Evolutionary conservation across 2,329 filamentous ascomycete species (phyloP).

Genomic region (Aquanectria penicillioides): DNA sequence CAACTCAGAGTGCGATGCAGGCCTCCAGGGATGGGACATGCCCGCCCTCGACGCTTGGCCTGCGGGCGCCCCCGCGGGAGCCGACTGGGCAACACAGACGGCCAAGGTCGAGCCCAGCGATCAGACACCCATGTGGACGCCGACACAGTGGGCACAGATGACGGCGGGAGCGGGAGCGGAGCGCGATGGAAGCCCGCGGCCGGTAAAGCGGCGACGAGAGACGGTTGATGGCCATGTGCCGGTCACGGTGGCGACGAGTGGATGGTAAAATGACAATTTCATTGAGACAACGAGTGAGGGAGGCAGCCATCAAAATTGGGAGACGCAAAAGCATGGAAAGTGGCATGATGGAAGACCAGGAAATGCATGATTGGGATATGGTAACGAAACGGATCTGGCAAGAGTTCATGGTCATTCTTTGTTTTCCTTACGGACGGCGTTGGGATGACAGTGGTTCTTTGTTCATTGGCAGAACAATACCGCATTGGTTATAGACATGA

Average conservation of each 20-base stretch:
- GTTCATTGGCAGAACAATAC: slow-evolving; percentile 11
- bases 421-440: slow-evolving; percentile 14
- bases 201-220: slow-evolving; percentile 50
- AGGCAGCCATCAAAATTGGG: too few species aligned
- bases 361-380: slow-evolving; percentile 15
- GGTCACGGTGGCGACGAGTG: slow-evolving; percentile 43
- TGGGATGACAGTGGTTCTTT: slow-evolving; percentile 10
- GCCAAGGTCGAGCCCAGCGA: slow-evolving; percentile 46
- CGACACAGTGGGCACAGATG: slow-evolving; percentile 47
- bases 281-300: too few species aligned
- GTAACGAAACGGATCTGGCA: slow-evolving; percentile 11
- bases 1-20: slow-evolving; percentile 43
- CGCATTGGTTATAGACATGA: slow-evolving; percentile 16
- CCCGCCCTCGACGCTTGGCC: slow-evolving; percentile 49
- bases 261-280: slow-evolving; percentile 43
- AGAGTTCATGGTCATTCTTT: slow-evolving; percentile 9
- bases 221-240: slow-evolving; percentile 46
- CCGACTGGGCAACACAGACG: slow-evolving; percentile 46
- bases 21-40: slow-evolving; percentile 52
- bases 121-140: slow-evolving; percentile 48
- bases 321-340: background rate
- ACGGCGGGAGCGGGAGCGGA: slow-evolving; percentile 38
- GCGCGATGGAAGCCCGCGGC: slow-evolving; percentile 48
- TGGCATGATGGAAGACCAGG: slow-evolving; percentile 2
- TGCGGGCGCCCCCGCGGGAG: slow-evolving; percentile 36